Conservation (phyloP, 148 eudicot genomes). For the Fagopyrum homotropicum region DNA sequence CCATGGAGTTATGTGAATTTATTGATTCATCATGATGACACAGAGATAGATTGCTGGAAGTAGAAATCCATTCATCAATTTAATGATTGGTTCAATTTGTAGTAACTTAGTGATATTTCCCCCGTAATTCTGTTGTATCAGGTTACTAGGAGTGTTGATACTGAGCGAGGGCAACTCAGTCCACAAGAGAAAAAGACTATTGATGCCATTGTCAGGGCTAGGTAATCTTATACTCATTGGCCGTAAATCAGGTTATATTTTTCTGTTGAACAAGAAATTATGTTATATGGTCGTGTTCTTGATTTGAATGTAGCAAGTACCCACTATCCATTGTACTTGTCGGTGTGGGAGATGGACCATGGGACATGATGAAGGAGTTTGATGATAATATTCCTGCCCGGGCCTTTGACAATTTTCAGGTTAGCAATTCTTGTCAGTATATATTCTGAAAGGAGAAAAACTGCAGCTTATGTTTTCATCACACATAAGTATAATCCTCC, state of each 20-base stretch:
- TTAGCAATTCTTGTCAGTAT: slow-evolving; percentile 9
- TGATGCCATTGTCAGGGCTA: slow-evolving; percentile 81
- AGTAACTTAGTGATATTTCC: background rate
- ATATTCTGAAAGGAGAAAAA: background rate
- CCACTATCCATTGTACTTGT: slow-evolving; percentile 89
- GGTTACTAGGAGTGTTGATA: slow-evolving; percentile 97
- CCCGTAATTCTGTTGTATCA: slow-evolving; percentile 16
- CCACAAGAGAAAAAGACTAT: slow-evolving; percentile 87
- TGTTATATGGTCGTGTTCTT: background rate
- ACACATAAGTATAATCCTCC: background rate
- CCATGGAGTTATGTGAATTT: background rate
- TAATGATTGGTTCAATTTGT: background rate
- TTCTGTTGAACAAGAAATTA: background rate
- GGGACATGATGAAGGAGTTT: slow-evolving; percentile 98
- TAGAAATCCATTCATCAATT: background rate
- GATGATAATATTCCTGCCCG: slow-evolving; percentile 93
- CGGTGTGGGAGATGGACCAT: slow-evolving; percentile 99
- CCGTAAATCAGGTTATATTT: background rate
- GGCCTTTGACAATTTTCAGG: slow-evolving; percentile 95
- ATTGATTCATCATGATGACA: background rate
- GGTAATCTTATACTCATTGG: slow-evolving; percentile 28
- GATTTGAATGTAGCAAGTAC: slow-evolving; percentile 44
- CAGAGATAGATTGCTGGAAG: background rate
- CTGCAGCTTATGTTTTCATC: background rate
- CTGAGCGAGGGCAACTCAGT: slow-evolving; percentile 59